Evolutionary conservation across 225 moss, liverwort and hornwort species (phyloP).

Genomic region (Straminergon stramineum): DNA sequence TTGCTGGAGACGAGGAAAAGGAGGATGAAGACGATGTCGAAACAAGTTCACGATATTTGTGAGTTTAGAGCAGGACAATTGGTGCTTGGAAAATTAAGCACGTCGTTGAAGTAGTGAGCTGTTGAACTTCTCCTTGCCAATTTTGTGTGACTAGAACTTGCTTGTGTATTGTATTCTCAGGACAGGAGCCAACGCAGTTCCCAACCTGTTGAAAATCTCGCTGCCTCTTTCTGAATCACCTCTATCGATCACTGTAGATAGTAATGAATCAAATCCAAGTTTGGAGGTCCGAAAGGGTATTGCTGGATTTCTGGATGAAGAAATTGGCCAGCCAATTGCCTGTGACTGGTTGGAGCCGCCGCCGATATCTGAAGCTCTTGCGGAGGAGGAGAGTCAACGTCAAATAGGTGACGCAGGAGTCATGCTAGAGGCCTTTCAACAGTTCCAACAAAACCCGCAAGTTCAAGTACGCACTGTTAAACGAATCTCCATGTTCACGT

Average conservation of each 20-base stretch:
- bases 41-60: slow-evolving; percentile 7
- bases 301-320: slow-evolving; percentile 13
- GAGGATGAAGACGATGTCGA: slow-evolving; percentile 3
- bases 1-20: slow-evolving; percentile 43
- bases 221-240: slow-evolving; percentile 2
- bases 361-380: slow-evolving; percentile 4
- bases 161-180: slow-evolving; percentile 14
- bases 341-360: slow-evolving; percentile 90
- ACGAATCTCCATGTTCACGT: neutral
- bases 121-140: neutral
- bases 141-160: slow-evolving; percentile 6
- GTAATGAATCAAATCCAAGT: neutral
- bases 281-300: neutral
- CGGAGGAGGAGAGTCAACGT: neutral
- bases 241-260: neutral
- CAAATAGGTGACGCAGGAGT: slow-evolving; percentile 30
- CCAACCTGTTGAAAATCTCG: neutral
- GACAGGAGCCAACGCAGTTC: neutral
- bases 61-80: slow-evolving; percentile 8
- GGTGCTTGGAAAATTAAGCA: neutral
- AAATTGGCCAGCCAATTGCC: slow-evolving; percentile 5
- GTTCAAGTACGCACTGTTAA: slow-evolving; percentile 39
- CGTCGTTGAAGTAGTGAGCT: neutral
- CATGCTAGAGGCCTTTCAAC: slow-evolving; percentile 70
- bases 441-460: slow-evolving; percentile 69